Evolutionary conservation across 1,139 yeast species (phyloP), one percentile per base, ranked within the genome.

Genomic region (Candida labiduridarum): DNA sequence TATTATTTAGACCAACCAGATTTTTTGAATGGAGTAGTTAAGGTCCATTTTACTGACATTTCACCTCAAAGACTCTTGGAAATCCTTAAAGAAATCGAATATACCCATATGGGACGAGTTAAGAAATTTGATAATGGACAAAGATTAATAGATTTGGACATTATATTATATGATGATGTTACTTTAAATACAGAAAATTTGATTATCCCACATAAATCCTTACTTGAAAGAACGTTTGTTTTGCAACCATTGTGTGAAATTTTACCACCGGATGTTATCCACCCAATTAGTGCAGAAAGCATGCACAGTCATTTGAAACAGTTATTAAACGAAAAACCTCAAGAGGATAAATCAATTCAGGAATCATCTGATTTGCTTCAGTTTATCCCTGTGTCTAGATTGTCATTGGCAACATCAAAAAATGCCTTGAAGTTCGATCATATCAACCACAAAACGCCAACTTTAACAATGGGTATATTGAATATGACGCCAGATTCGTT

Each of bases 401-500:
- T 57, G 34, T 48, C 54, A 2, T 46, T 58, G 35, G 48, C 54
- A 3, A 52, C 59, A 3, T 41, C 47, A 0, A 51, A 57, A 0
- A 67, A 65, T 47, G 67, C 69, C 15, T 56, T 80, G 31, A 61
- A 64, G 45, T 80, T 79, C 57, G 83, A 79, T 49, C 67, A 65
- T 46, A 52, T 65, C 19, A 59, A 66, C 40, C 59, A 68, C 41
- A 65, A 68, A 16, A 68, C 74, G 16, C 64, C 67, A 15, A 83
- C 89, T 0, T 62, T 71, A 42, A 67, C 91, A 46, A 94, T 94
- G 99, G 96, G 92, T 1, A 85, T 94, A 45, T 67, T 94, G 52
- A 94, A 94, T 61, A 79, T 87, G 18, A 94, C 99, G 0, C 97
- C 98, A 0, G 98, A 95, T 64, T 91, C 97, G 0, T 94, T 94